Percentiles rank a stretch among this genome's conserved stretches.
Conservation (phyloP, 2,329 filamentous ascomycete species). For the Colletotrichum costaricense region DNA sequence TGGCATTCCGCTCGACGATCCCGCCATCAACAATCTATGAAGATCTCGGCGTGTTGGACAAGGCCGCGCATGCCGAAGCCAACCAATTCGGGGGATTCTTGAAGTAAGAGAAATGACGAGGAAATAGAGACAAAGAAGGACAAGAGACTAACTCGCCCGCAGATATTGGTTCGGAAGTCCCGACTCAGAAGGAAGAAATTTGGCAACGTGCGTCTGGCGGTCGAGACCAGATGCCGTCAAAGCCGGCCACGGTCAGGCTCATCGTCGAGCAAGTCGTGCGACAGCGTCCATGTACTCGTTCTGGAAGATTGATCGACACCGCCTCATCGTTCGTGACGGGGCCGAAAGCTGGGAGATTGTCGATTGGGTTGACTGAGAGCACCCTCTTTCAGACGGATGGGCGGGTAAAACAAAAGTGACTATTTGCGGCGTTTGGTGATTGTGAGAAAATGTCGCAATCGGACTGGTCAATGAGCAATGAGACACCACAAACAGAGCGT, state of each 20-base stretch:
- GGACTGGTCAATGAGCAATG: slow-evolving; percentile 20
- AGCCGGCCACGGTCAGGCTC: slow-evolving; percentile 70
- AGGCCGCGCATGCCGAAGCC: slow-evolving; percentile 83
- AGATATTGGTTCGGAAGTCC: slow-evolving; percentile 90
- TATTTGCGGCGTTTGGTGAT: slow-evolving; percentile 22
- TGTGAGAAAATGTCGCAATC: slow-evolving; percentile 28
- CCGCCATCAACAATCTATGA: slow-evolving; percentile 70
- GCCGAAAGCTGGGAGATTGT: slow-evolving; percentile 72
- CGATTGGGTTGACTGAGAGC: slow-evolving; percentile 61
- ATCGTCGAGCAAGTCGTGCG: slow-evolving; percentile 73
- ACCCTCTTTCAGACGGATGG: neutral
- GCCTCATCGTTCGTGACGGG: slow-evolving; percentile 75
- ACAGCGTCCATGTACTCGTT: slow-evolving; percentile 71
- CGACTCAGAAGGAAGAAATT: slow-evolving; percentile 76
- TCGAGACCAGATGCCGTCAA: slow-evolving; percentile 68
- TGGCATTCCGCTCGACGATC: slow-evolving; percentile 83
- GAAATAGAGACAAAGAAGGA: slow-evolving; percentile 7
- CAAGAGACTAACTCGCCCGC: slow-evolving; percentile 34
- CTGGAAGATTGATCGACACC: slow-evolving; percentile 78
- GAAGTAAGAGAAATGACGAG: slow-evolving; percentile 60
- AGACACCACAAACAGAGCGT: slow-evolving; percentile 2
- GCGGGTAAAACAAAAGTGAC: neutral
- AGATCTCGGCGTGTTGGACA: slow-evolving; percentile 79
- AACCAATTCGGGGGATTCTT: slow-evolving; percentile 82
- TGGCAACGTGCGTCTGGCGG: slow-evolving; percentile 83